A percentile compares a stretch with the other conserved stretches of the same genome.
Conservation (phyloP, 805 yeast genomes). For the Kockiozyma suomiensis region DNA sequence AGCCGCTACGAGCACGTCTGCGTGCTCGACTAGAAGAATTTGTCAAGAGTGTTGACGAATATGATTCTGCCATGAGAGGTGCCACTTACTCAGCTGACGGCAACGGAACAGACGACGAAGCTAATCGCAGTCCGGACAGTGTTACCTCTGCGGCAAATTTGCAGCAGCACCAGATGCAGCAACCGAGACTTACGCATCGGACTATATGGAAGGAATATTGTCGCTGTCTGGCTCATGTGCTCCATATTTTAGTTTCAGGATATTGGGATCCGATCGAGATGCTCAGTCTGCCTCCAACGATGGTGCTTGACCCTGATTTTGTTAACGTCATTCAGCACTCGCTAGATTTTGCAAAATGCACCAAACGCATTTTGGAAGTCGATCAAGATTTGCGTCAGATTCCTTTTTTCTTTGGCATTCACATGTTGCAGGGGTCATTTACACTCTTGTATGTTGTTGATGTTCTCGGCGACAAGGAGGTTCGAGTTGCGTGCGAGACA, state of each 20-base stretch:
- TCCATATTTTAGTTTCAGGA: conserved; percentile 38
- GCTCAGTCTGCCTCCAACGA: conserved; percentile 34
- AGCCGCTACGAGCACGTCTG: conserved; percentile 29
- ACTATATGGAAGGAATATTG: conserved; percentile 32
- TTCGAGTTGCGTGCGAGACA: conserved; percentile 39
- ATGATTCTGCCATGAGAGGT: conserved; percentile 8
- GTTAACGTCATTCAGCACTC: conserved; percentile 37
- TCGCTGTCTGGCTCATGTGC: conserved; percentile 36
- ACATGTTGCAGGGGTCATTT: conserved; percentile 40
- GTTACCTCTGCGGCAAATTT: conserved; percentile 35
- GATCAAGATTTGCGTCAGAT: conserved; percentile 39
- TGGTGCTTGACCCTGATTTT: conserved; percentile 36
- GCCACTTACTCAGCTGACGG: neutral
- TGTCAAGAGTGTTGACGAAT: conserved; percentile 24
- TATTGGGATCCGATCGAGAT: conserved; percentile 42
- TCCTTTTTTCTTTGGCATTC: conserved; percentile 42
- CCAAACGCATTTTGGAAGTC: conserved; percentile 37
- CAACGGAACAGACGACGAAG: conserved; percentile 1
- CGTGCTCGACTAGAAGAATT: conserved; percentile 28
- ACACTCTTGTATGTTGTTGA: conserved; percentile 38
- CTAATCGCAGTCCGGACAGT: conserved; percentile 1
- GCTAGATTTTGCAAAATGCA: conserved; percentile 37
- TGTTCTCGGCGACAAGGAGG: conserved; percentile 36
- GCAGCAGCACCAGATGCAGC: conserved; percentile 18
- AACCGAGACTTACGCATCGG: conserved; percentile 9